Base-by-base conservation (phyloP, 306 rosid genomes). In the Trifolium fragiferum region DNA sequence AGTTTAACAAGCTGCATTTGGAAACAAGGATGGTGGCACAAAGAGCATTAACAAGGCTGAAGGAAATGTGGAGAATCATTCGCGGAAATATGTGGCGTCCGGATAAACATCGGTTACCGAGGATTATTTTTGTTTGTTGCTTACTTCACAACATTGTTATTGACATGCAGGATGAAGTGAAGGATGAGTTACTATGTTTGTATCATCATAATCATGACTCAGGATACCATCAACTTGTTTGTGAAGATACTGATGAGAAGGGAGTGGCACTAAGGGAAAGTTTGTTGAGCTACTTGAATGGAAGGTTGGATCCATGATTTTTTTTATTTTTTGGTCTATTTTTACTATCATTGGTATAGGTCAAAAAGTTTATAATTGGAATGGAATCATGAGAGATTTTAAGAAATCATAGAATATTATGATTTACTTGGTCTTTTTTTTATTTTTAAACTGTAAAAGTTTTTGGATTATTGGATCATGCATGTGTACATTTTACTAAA, bases 11-110 rank as follows among this genome's bases (percentile, higher is more conserved):
- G 81, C 83, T 81, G 72, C 96, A 85, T 67, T 76, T 32, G 25
- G 91, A 88, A 12, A 88, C 96, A 16, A 81, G 80, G 75, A 64
- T 83, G 84, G 91, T 93, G 54, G 97, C 90, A 12, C 90, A 88
- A 65, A 83, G 84, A 73, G 97, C 97, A 49, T 70, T 91, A 63
- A 67, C 86, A 32, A 88, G 92, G 85, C 81, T 93, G 72, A 93
- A 93, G 85, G 93, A 88, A 23, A 87, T 72, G 78, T 93, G 98
- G 98, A 87, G 86, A 86, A 89, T 91, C 86, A 93, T 93, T 76
- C 89, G 82, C 11, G 98, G 98, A 76, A 83, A 82, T 16, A 93
- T 93, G 97, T 91, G 98, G 98, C 82, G 98, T 55, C 98, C 97
- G 0, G 98, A 93, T 85, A 91, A 88, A 68, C 97, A 93, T 66